These are phyloP conservation scores for Thraustotheca clavata DNA, from an alignment of 352 stramenopile species.

Conservation along the genomic window DNA sequence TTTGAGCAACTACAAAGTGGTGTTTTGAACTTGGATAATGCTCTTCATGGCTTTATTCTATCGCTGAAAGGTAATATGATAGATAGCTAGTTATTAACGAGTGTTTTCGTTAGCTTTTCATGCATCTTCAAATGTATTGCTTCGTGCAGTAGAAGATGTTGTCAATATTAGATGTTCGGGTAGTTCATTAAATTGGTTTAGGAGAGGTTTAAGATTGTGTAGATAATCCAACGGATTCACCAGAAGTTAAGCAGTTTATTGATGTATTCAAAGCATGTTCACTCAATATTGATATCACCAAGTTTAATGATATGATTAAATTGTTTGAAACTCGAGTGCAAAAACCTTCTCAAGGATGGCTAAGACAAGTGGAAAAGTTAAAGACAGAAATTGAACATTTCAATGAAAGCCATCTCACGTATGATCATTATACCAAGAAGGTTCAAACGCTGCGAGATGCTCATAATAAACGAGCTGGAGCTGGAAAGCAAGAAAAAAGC, in stretches of 20 bases:
- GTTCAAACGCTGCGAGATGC: conserved; percentile 50
- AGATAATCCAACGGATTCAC: conserved; percentile 29
- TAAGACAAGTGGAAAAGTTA: conserved; percentile 34
- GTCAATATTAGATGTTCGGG: conserved; percentile 10
- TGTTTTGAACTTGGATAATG: conserved; percentile 37
- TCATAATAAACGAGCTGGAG: conserved; percentile 44
- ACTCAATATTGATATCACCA: conserved; percentile 45
- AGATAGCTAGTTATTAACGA: background rate
- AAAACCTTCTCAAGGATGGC: conserved; percentile 45
- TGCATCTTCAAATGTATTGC: conserved; percentile 38
- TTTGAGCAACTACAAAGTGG: conserved; percentile 54
- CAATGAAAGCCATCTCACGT: conserved; percentile 56
- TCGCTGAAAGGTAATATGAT: conserved; percentile 34
- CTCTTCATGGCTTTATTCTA: conserved; percentile 45
- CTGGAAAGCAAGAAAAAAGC: conserved; percentile 50
- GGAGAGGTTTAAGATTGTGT: background rate
- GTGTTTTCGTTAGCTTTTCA: conserved; percentile 33
- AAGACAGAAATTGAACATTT: conserved; percentile 42
- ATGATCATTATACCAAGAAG: conserved; percentile 76
- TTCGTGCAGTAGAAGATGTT: conserved; percentile 45
- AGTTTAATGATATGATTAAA: conserved; percentile 37
- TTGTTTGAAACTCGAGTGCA: conserved; percentile 57
- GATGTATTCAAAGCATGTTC: conserved; percentile 51
- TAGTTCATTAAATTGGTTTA: background rate
- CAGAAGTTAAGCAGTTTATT: conserved; percentile 56